Evolutionary conservation across 441 rosid genomes (phyloP).

Genomic region (Croton laevigatus): DNA sequence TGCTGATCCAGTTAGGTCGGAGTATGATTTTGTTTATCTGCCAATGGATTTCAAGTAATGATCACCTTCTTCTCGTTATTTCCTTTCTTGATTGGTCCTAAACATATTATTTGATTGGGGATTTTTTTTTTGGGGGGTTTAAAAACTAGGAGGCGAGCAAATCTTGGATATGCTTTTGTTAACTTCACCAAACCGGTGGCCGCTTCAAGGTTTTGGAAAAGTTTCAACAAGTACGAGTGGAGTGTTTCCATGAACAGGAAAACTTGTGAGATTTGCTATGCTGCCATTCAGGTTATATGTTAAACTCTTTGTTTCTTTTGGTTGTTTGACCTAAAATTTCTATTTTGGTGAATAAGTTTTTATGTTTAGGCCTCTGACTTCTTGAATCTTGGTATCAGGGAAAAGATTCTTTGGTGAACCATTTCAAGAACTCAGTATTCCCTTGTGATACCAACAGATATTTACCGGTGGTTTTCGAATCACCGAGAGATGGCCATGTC

Average conservation of each 20-base stretch:
- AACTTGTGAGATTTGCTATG: constrained; percentile 36
- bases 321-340: neutral
- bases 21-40: constrained; percentile 52
- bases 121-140: too few species aligned
- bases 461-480: constrained; percentile 41
- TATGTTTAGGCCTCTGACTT: neutral
- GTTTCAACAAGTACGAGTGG: constrained; percentile 34
- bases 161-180: constrained; percentile 59
- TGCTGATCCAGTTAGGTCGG: constrained; percentile 25
- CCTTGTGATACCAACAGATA: constrained; percentile 37
- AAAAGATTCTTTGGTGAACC: constrained; percentile 26
- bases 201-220: constrained; percentile 32
- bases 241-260: constrained; percentile 20
- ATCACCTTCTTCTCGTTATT: too few species aligned
- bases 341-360: neutral
- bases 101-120: neutral
- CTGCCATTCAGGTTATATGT: constrained; percentile 16
- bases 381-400: constrained; percentile 36
- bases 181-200: constrained; percentile 46
- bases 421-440: constrained; percentile 39
- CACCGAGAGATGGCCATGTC: constrained; percentile 43
- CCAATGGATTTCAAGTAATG: constrained; percentile 56
- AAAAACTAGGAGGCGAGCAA: constrained; percentile 29
- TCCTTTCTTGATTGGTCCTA: neutral
- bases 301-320: neutral